These are phyloP conservation scores for Tripterygium wilfordii DNA, from an alignment of 177 flowering plant genomes.

Conservation along the genomic window DNA sequence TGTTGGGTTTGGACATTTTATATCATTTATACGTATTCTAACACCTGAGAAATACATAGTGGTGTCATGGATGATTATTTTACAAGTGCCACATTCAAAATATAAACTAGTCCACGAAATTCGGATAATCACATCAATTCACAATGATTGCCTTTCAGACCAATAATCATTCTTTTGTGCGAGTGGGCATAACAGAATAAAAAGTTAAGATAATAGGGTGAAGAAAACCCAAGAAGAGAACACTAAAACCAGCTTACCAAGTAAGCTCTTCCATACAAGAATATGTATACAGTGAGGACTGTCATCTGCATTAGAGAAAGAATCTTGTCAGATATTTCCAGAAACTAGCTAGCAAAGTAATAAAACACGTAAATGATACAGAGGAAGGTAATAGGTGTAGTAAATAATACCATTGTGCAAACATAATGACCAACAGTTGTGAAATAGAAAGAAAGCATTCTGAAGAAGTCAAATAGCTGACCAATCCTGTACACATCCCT, in stretches of 20 bases:
- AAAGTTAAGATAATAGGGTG: not conserved
- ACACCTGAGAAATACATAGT: no score
- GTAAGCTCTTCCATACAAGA: conserved; percentile 88
- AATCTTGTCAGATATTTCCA: conserved; percentile 3
- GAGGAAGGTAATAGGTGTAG: not conserved
- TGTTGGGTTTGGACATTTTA: no score
- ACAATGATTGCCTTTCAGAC: no score
- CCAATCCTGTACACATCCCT: conserved; percentile 93
- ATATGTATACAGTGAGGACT: conserved; percentile 82
- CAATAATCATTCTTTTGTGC: no score
- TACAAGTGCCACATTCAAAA: no score
- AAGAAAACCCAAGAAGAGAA: not conserved
- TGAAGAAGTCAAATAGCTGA: conserved; percentile 91
- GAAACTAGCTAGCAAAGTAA: not conserved
- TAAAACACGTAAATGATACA: no score
- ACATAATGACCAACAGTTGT: conserved; percentile 92
- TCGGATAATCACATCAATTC: no score
- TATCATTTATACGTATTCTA: no score
- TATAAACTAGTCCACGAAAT: no score
- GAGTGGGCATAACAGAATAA: no score
- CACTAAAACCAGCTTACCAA: no score
- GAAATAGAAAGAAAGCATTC: conserved; percentile 89
- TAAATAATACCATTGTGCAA: conserved; percentile 96
- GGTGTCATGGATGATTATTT: no score
- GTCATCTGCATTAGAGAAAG: conserved; percentile 76